Conservation (phyloP, 306 rosid genomes). For the Lathyrus aphaca region DNA sequence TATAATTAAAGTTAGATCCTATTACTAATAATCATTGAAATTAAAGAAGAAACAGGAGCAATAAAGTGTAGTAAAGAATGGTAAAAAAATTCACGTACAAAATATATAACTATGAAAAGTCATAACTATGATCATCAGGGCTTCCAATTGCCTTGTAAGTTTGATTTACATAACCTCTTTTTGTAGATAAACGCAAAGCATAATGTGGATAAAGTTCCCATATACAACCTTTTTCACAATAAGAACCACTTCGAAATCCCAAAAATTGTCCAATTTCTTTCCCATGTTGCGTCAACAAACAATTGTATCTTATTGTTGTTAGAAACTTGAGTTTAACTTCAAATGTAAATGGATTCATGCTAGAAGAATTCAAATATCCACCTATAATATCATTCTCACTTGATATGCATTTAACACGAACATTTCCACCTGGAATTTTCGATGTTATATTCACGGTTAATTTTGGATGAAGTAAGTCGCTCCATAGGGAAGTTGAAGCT, state of each 20-base stretch:
- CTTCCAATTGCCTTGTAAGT: constrained; percentile 45
- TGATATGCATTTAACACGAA: constrained; percentile 46
- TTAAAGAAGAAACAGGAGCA: too few relatives aligned
- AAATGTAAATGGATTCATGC: constrained; percentile 19
- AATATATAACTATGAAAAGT: constrained; percentile 24
- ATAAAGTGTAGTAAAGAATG: too few relatives aligned
- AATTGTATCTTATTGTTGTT: constrained; percentile 45
- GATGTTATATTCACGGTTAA: constrained; percentile 31
- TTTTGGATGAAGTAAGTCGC: constrained; percentile 39
- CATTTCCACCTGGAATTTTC: constrained; percentile 31
- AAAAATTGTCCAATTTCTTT: constrained; percentile 47
- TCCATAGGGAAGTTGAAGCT: constrained; percentile 12
- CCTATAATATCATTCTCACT: constrained; percentile 30
- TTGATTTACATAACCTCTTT: constrained; percentile 36
- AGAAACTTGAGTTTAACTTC: constrained; percentile 39
- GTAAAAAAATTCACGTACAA: too few relatives aligned
- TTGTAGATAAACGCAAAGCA: constrained; percentile 30
- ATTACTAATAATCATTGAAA: too few relatives aligned
- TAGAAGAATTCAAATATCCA: constrained; percentile 27
- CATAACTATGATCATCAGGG: constrained; percentile 42
- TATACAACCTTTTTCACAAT: constrained; percentile 41
- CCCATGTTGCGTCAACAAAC: constrained; percentile 25
- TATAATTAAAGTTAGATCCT: too few relatives aligned
- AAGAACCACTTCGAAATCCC: constrained; percentile 46
- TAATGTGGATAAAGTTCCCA: constrained; percentile 40